phyloP scores from a whole-genome alignment of 108 stramenopile genomes.

The Cyclotella distinguenda region DNA sequence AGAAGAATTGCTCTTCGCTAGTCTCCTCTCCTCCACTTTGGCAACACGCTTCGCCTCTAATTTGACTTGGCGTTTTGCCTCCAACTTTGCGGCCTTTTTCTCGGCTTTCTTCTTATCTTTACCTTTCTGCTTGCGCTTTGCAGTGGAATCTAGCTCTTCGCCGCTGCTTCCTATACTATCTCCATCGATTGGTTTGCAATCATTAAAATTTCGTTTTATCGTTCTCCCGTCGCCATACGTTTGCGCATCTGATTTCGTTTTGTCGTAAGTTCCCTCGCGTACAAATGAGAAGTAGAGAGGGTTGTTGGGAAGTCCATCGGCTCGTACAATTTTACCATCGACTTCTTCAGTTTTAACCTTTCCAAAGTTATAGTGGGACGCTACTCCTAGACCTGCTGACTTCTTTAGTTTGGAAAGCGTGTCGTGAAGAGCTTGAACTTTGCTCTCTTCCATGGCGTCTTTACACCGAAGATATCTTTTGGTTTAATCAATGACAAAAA shows the following conservation, averaged over 20 bases:
- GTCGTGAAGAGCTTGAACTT: constrained; percentile 79
- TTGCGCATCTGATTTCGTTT: constrained; percentile 26
- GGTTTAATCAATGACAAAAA: no score
- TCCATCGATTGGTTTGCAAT: constrained; percentile 23
- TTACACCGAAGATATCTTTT: no score
- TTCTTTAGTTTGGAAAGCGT: constrained; percentile 70
- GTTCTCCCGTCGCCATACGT: constrained; percentile 74
- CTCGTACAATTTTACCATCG: constrained; percentile 37
- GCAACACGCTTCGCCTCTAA: constrained; percentile 65
- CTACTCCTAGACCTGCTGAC: constrained; percentile 57
- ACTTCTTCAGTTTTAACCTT: constrained; percentile 28
- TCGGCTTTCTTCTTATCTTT: constrained; percentile 33
- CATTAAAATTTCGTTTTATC: constrained; percentile 83
- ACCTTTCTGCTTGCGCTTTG: constrained; percentile 11
- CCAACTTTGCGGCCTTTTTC: constrained; percentile 27
- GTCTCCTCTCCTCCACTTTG: constrained; percentile 45
- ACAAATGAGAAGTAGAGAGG: constrained; percentile 77
- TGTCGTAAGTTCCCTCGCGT: constrained; percentile 67
- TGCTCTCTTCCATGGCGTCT: constrained; percentile 76
- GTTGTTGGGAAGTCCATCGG: constrained; percentile 81
- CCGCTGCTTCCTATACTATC: constrained; percentile 5
- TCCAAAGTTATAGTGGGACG: constrained; percentile 57
- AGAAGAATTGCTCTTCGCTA: constrained; percentile 4
- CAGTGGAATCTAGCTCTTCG: constrained; percentile 4
- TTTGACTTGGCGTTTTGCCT: constrained; percentile 54